These are phyloP conservation scores for Saccharomyces paradoxus DNA, from an alignment of 805 yeast species.

Conservation along the genomic window DNA sequence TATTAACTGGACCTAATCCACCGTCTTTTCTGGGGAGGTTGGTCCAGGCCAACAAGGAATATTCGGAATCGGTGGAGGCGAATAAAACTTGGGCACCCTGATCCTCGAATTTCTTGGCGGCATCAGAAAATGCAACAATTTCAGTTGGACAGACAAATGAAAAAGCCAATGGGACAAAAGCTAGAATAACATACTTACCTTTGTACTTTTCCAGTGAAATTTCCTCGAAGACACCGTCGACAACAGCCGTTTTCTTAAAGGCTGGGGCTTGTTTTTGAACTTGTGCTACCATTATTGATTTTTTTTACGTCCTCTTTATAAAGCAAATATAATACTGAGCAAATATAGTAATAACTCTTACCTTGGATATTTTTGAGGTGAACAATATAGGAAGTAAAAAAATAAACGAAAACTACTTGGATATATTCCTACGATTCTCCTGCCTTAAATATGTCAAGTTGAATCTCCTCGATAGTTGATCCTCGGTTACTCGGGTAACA, in stretches of 20 bases:
- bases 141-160: conserved; percentile 99
- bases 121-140: conserved; percentile 96
- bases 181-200: conserved; percentile 96
- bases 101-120: conserved; percentile 79
- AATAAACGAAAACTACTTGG: background rate
- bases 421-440: background rate
- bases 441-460: background rate
- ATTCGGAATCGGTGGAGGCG: conserved; percentile 98
- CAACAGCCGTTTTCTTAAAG: conserved; percentile 94
- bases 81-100: conserved; percentile 84
- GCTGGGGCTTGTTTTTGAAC: conserved; percentile 95
- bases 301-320: background rate
- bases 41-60: conserved; percentile 96
- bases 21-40: conserved; percentile 93
- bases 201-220: conserved; percentile 87
- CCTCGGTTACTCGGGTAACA: background rate
- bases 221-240: conserved; percentile 94
- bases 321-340: background rate
- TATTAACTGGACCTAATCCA: conserved; percentile 92
- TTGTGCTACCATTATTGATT: conserved; percentile 62
- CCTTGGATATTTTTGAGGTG: background rate
- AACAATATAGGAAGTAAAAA: background rate
- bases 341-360: background rate
- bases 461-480: background rate
- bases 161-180: conserved; percentile 97